Evolutionary conservation across 1,284 basidiomycete genomes (phyloP).

Genomic region (Phellopilus nigrolimitatus): DNA sequence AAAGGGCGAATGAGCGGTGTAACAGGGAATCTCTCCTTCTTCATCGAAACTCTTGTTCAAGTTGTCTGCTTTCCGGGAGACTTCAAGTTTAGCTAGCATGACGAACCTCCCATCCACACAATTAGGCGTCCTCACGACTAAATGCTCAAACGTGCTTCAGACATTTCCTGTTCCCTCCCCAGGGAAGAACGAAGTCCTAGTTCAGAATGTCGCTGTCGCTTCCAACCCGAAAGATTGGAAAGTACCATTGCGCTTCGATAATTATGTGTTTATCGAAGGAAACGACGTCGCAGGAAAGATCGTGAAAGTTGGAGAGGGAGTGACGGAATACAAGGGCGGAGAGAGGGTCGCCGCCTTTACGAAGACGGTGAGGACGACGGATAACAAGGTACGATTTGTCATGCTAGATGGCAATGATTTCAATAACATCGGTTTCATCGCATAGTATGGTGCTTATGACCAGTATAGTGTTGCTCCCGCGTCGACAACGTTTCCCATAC

Average conservation of each 20-base stretch:
- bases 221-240: conserved; percentile 33
- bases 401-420: too few species aligned
- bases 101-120: conserved; percentile 8
- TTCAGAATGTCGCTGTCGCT: conserved; percentile 31
- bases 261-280: conserved; percentile 21
- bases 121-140: conserved; percentile 12
- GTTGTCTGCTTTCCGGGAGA: too few species aligned
- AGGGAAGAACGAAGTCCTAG: conserved; percentile 27
- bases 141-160: conserved; percentile 8
- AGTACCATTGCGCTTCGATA: conserved; percentile 19
- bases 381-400: conserved; percentile 10
- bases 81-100: too few species aligned
- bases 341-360: conserved; percentile 27
- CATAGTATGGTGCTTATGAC: conserved; percentile 14
- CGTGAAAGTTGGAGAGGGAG: conserved; percentile 20
- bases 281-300: conserved; percentile 20
- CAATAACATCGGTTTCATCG: neutral
- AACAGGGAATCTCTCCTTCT: too few species aligned
- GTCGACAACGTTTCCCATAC: conserved; percentile 10
- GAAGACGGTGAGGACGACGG: conserved; percentile 21
- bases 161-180: conserved; percentile 17
- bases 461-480: conserved; percentile 16
- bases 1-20: too few species aligned
- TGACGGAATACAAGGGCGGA: conserved; percentile 19
- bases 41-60: too few species aligned